Percentiles rank a stretch among this genome's conserved stretches.
Conservation (phyloP, 192 early-diverging fungal genomes). For the Coemansia brasiliensis region DNA sequence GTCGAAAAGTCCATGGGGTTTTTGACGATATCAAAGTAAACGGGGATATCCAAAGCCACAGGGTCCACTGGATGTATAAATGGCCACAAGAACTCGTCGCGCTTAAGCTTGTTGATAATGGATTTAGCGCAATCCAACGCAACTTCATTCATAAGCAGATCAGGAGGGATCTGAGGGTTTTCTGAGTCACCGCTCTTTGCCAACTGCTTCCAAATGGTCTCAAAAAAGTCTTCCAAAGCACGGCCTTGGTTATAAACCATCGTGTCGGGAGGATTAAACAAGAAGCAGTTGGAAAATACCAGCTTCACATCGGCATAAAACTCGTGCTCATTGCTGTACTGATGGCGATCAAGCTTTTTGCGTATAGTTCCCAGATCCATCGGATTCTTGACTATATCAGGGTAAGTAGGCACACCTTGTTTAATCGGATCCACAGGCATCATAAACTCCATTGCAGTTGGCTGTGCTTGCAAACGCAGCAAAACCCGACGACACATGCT, state of each 20-base stretch:
- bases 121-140: conserved; percentile 14
- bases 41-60: conserved; percentile 58
- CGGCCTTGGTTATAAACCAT: conserved; percentile 59
- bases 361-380: conserved; percentile 74
- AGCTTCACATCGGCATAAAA: conserved; percentile 61
- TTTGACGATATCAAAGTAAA: conserved; percentile 67
- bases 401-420: conserved; percentile 64
- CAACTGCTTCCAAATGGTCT: conserved; percentile 36
- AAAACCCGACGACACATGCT: conserved; percentile 25
- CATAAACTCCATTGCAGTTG: conserved; percentile 62
- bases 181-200: background rate
- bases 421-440: conserved; percentile 67
- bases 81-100: conserved; percentile 33
- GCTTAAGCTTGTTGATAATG: conserved; percentile 30
- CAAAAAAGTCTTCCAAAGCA: conserved; percentile 55
- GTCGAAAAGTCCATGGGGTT: conserved; percentile 76
- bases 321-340: conserved; percentile 53
- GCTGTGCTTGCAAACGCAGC: conserved; percentile 55
- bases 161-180: background rate
- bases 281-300: conserved; percentile 68
- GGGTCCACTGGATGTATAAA: conserved; percentile 69
- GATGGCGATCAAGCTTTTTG: conserved; percentile 58
- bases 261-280: conserved; percentile 58
- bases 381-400: conserved; percentile 63
- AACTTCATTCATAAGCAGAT: conserved; percentile 6